Conservation (phyloP, 2,329 filamentous ascomycete genomes). For the Cyphellophora attinorum region DNA sequence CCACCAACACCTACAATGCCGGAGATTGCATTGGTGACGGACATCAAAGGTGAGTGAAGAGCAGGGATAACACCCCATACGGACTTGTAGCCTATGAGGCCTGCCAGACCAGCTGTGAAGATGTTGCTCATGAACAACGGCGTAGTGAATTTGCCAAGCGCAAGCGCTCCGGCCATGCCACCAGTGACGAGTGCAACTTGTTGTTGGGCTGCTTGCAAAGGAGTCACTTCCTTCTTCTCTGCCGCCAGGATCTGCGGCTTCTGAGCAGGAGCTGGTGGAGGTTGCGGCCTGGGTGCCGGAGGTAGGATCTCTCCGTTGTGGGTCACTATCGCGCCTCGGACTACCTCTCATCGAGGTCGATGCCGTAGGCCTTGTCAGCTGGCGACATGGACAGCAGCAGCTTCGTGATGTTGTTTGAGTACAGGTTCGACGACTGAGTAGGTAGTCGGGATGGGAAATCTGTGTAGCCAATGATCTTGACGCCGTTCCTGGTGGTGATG, state of each 20-base stretch:
- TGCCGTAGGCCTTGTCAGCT: conserved; percentile 66
- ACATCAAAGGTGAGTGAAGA: conserved; percentile 83
- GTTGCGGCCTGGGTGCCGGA: conserved; percentile 59
- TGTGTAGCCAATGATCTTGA: conserved; percentile 85
- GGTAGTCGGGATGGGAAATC: conserved; percentile 79
- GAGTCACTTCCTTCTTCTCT: conserved; percentile 59
- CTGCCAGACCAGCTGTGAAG: conserved; percentile 75
- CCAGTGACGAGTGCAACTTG: conserved; percentile 67
- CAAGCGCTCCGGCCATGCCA: conserved; percentile 66
- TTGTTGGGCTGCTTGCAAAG: conserved; percentile 69
- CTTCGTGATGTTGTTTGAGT: conserved; percentile 91
- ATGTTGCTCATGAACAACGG: conserved; percentile 82
- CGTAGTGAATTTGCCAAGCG: conserved; percentile 69
- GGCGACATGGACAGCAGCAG: conserved; percentile 74
- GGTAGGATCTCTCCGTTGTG: conserved; percentile 68
- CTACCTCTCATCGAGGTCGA: conserved; percentile 79
- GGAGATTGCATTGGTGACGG: conserved; percentile 85
- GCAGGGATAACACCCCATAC: conserved; percentile 81
- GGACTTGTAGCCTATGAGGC: conserved; percentile 76
- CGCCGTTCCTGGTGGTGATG: conserved; percentile 56
- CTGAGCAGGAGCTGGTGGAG: conserved; percentile 42
- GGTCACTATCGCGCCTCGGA: conserved; percentile 75
- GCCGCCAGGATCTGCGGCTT: conserved; percentile 44
- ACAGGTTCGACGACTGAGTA: conserved; percentile 80
- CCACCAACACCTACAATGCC: conserved; percentile 82